Base-by-base conservation (phyloP, 768 basidiomycete species). In the Hydnomerulius pinastri region DNA sequence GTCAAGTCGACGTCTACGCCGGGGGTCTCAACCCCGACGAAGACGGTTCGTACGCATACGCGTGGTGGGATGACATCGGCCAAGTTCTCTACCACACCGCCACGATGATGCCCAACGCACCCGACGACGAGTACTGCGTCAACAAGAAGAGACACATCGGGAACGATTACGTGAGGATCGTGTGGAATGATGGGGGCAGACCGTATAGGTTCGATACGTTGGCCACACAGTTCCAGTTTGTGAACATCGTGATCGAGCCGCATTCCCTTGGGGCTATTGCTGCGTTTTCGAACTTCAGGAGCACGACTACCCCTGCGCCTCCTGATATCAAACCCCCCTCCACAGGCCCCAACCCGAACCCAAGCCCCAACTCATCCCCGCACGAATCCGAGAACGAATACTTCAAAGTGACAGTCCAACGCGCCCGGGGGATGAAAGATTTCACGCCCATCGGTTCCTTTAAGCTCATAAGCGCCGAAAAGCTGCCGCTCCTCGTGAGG, bases 11-110 rank as follows among this genome's bases (percentile, higher is more conserved):
- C 63, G 85, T 98, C 15, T 97, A 95, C 66, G 89, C 90, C 2
- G 97, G 95, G 7, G 92, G 93, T 4, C 77, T 98, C 21, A 87
- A 93, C 62, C 84, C 92, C 7, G 90, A 93, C 53, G 83, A 89
- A 60, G 94, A 99, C 62, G 97, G 97, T 12, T 90, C 94, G 68
- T 97, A 95, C 63, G 92, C 96, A 0, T 98, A 98, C 64, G 93
- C 95, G 0, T 99, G 96, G 95, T 97, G 95, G 92, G 94, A 98
- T 67, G 94, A 98, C 62, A 94, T 98, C 43, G 85, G 89, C 4
- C 95, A 98, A 65, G 83, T 97, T 53, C 78, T 98, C 46, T 99
- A 90, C 66, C 97, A 98, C 69, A 88, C 93, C 3, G 90, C 96
- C 8, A 98, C 97, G 2, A 86, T 99, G 76, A 98, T 98, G 96